These are phyloP conservation scores for Euphorbia celastroides DNA, from an alignment of 441 rosid genomes.

Conservation along the genomic window DNA sequence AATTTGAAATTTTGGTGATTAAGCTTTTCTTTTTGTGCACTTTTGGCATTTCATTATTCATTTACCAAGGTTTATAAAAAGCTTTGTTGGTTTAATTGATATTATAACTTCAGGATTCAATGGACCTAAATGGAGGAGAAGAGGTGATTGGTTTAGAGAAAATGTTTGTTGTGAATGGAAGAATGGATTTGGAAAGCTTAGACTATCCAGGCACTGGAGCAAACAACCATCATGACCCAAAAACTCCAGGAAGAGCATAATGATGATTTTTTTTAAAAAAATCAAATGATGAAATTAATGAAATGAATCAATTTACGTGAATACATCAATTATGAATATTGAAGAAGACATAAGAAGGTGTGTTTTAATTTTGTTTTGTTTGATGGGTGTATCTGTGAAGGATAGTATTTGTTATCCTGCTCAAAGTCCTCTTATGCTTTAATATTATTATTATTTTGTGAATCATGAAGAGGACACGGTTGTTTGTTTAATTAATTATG, in stretches of 20 bases:
- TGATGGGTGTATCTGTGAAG: background rate
- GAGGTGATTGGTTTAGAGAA: background rate
- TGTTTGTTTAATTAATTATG: no score
- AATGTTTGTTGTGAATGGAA: constrained; percentile 23
- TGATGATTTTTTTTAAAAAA: background rate
- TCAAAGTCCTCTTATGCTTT: background rate
- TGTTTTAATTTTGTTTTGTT: background rate
- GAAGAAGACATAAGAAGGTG: background rate
- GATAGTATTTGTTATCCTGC: background rate
- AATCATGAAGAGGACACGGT: no score
- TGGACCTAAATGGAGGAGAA: constrained; percentile 24
- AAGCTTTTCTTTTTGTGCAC: background rate
- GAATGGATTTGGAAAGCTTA: constrained; percentile 45
- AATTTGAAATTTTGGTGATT: no score
- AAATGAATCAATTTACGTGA: background rate
- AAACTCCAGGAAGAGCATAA: constrained; percentile 47
- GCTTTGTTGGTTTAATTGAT: background rate
- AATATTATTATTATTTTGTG: no score
- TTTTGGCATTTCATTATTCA: background rate
- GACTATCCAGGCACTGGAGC: constrained; percentile 82
- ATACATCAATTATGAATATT: background rate
- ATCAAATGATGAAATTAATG: background rate
- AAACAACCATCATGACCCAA: constrained; percentile 66
- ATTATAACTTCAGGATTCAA: constrained; percentile 22
- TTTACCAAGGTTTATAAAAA: background rate